Conservation (phyloP, 331 rosid genomes). For the Phaseolus coccineus region DNA sequence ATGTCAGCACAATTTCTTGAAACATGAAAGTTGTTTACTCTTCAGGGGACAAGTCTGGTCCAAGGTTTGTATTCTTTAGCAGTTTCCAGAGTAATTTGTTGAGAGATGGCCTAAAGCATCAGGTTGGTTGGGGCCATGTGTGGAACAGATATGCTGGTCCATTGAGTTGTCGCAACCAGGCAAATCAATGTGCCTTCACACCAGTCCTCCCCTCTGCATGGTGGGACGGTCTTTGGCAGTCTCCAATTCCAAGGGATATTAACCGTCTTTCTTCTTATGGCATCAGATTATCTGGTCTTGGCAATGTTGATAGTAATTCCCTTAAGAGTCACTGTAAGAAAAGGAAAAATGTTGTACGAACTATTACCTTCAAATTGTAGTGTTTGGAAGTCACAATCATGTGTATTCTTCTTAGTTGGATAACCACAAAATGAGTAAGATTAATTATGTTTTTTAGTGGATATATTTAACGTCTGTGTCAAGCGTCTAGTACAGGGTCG, state of each 20-base stretch:
- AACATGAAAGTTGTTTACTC: not conserved
- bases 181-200: conserved; percentile 70
- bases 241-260: conserved; percentile 74
- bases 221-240: conserved; percentile 91
- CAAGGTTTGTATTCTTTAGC: conserved; percentile 67
- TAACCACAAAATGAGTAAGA: not conserved
- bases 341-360: conserved; percentile 64
- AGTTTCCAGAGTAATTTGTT: conserved; percentile 81
- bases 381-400: conserved; percentile 38
- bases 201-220: conserved; percentile 86
- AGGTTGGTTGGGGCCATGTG: conserved; percentile 92
- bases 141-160: conserved; percentile 88
- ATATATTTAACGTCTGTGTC: not conserved
- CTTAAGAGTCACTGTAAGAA: conserved; percentile 63
- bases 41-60: conserved; percentile 62
- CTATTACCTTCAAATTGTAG: conserved; percentile 63
- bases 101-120: conserved; percentile 69
- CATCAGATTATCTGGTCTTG: conserved; percentile 58
- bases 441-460: not conserved
- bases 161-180: conserved; percentile 73
- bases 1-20: no score
- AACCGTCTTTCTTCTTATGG: conserved; percentile 69
- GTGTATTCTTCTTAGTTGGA: not conserved
- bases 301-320: conserved; percentile 56
- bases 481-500: no score